Base-by-base conservation (phyloP, 2,329 filamentous ascomycete genomes). In the Verticillium isaacii region DNA sequence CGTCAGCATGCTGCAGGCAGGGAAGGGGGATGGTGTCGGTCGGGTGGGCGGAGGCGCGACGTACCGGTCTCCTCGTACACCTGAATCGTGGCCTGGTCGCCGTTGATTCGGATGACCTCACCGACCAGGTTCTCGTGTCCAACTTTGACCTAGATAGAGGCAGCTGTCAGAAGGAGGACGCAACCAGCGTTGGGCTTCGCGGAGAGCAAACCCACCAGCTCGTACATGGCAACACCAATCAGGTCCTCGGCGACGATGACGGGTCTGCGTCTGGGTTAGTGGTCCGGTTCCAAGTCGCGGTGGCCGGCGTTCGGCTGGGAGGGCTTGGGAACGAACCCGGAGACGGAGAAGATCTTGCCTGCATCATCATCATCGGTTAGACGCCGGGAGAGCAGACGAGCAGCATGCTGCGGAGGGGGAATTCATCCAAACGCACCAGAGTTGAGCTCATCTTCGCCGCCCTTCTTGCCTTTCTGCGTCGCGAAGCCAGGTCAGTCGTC, bases 191-290 rank as follows among this genome's bases (percentile, higher is more conserved):
- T 17, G n/a, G 12, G 19, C 6, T 29, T 29, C 5, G 15, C 15
- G n/a, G 32, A 32, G 5, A 15, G 25, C 32, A 57, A 57, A 77
- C 87, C 70, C 83, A 93, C 93, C 82, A 99, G 85, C 82, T 99
- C 95, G 87, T 98, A 97, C 95, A 99, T 99, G 78, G 95, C 93
- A 85, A 95, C 95, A 77, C 95, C 95, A 74, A 94, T 92, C 93
- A 99, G 97, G 79, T 97, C 89, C 82, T 98, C 94, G 75, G 94
- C 95, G 70, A 99, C 86, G 72, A 99, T 89, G 83, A 99, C 95
- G 74, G 95, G 95, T 69, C 91, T 89, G 67, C 54, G 57, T 55
- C 57, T 37, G 39, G 57, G 45, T 65, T 58, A 65, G 65, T 64
- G 63, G 64, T 66, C 60, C 29, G 60, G 29, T 58, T 32, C 34